Conservation (phyloP, 1,139 yeast species). For the Debaryomycetaceae sp. region DNA sequence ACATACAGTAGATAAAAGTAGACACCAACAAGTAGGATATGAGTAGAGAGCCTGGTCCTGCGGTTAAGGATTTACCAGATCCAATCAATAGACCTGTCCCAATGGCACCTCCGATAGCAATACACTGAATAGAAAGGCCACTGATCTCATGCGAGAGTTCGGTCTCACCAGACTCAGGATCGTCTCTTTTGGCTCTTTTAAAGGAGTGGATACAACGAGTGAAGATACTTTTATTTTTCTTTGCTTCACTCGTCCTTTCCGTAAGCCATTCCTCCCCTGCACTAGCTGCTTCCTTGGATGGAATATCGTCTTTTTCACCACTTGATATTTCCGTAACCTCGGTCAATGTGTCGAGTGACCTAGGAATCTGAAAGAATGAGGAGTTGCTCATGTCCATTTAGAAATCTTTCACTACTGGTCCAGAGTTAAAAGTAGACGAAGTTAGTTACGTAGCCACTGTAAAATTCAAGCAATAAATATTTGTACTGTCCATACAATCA, state of each 20-base stretch:
- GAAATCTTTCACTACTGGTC: no score
- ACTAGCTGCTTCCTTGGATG: not conserved
- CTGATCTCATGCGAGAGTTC: conserved; percentile 8
- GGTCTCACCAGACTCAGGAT: conserved; percentile 6
- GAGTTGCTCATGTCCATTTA: not conserved
- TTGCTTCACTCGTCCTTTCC: not conserved
- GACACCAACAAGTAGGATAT: conserved; percentile 11
- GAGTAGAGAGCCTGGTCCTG: conserved; percentile 8
- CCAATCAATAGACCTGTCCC: conserved; percentile 17
- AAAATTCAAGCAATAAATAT: no score
- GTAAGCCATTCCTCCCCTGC: not conserved
- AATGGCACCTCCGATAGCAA: conserved; percentile 23
- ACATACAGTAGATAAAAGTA: conserved; percentile 17
- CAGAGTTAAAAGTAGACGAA: no score
- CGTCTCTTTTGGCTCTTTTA: conserved; percentile 7
- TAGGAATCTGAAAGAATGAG: not conserved
- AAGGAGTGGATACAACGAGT: conserved; percentile 10
- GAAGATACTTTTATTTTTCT: conserved; percentile 1
- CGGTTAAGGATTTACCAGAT: conserved; percentile 9
- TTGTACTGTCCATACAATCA: no score
- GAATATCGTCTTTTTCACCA: not conserved
- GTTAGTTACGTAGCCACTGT: no score
- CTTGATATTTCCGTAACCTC: not conserved
- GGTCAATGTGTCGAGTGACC: not conserved
- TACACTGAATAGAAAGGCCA: conserved; percentile 16